Evolutionary conservation across 2,329 filamentous ascomycete genomes (phyloP).

Genomic region (Hirsutella rhossiliensis): DNA sequence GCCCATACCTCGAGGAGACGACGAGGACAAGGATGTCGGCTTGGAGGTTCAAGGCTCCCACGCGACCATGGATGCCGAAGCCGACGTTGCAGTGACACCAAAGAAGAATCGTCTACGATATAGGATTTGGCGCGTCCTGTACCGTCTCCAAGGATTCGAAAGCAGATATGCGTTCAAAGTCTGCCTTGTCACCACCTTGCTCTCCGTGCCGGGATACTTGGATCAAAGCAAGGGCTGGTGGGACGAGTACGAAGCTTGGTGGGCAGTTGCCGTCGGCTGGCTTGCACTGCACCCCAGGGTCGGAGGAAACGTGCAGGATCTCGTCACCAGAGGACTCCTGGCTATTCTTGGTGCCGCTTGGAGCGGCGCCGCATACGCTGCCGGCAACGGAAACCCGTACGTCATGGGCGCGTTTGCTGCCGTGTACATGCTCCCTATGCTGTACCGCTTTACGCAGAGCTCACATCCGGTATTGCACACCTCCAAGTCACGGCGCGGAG

Average conservation of each 20-base stretch:
- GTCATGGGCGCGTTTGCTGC: constrained; percentile 42
- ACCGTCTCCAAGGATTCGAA: constrained; percentile 44
- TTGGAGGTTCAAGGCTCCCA: constrained; percentile 15
- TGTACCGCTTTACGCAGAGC: constrained; percentile 43
- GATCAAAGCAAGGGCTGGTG: constrained; percentile 34
- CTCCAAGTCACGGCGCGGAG: too few relatives aligned
- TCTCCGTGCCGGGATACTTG: constrained; percentile 43
- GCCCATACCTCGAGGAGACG: constrained; percentile 13
- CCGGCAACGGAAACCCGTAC: constrained; percentile 38
- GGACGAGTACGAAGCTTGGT: constrained; percentile 44
- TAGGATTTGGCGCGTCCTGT: constrained; percentile 34
- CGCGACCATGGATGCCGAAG: constrained; percentile 25
- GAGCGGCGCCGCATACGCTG: constrained; percentile 39
- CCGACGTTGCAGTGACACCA: constrained; percentile 18
- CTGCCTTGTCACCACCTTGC: constrained; percentile 33
- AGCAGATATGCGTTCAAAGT: constrained; percentile 46
- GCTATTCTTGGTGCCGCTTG: constrained; percentile 41
- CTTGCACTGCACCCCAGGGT: constrained; percentile 37
- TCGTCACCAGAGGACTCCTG: constrained; percentile 36
- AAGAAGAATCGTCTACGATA: constrained; percentile 29
- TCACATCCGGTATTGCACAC: constrained; percentile 31
- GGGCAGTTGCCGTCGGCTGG: constrained; percentile 46
- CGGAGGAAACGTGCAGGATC: constrained; percentile 45
- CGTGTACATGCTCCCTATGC: constrained; percentile 48
- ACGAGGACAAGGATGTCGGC: constrained; percentile 5